Conservation (phyloP, 208 protist genomes). For the Naegleria fowleri region DNA sequence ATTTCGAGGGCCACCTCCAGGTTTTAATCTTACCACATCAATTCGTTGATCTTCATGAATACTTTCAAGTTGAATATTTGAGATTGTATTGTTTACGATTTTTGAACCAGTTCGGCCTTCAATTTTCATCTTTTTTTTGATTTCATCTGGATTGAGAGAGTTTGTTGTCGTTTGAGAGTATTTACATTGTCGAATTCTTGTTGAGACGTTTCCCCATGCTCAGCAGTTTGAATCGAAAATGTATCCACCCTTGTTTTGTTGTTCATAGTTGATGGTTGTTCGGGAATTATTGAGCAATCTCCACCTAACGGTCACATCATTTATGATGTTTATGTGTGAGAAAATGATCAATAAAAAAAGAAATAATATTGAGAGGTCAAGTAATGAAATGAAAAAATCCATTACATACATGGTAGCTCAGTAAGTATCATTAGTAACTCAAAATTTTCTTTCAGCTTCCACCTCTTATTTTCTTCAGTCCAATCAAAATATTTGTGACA, state of each 20-base stretch:
- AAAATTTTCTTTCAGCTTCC: not conserved
- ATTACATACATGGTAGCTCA: not conserved
- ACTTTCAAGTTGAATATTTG: no score
- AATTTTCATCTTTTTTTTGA: not conserved
- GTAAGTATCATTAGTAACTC: not conserved
- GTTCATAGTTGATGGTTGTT: not conserved
- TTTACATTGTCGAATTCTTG: no score
- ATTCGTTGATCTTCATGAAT: not conserved
- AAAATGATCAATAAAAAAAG: no score
- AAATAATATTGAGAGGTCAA: no score
- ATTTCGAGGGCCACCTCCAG: slow-evolving; percentile 63
- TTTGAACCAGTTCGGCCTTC: not conserved
- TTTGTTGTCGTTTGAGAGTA: not conserved
- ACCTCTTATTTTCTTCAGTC: not conserved
- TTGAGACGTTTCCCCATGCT: no score
- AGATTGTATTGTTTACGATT: not conserved
- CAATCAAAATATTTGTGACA: not conserved
- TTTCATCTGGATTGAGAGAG: not conserved
- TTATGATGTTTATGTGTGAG: not conserved
- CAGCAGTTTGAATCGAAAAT: no score
- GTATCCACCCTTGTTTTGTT: no score
- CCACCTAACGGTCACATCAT: not conserved
- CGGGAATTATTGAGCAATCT: not conserved
- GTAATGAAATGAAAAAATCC: not conserved
- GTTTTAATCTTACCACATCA: slow-evolving; percentile 48